Evolutionary conservation across 2,329 filamentous ascomycete species (phyloP).

Genomic region (Aspergillus candidus): DNA sequence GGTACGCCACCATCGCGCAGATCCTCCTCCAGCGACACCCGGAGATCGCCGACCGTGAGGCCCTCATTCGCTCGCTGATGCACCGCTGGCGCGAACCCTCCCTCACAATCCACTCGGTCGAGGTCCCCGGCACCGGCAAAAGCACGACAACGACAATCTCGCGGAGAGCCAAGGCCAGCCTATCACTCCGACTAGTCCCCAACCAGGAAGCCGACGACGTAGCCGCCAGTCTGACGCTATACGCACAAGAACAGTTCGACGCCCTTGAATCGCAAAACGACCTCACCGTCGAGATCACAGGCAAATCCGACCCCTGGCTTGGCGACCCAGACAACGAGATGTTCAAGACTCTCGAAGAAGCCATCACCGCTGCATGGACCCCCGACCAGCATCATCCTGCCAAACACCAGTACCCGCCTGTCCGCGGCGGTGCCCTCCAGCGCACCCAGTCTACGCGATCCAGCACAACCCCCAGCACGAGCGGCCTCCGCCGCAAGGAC

Average conservation of each 20-base stretch:
- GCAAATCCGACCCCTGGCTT: conserved; percentile 92
- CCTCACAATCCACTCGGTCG: conserved; percentile 86
- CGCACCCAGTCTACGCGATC: conserved; percentile 1
- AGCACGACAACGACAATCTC: conserved; percentile 84
- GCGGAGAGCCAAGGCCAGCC: conserved; percentile 75
- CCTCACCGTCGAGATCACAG: conserved; percentile 77
- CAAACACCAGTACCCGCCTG: conserved; percentile 30
- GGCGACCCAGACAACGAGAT: conserved; percentile 87
- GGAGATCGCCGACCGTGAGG: conserved; percentile 55
- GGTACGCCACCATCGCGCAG: conserved; percentile 78
- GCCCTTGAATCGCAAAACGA: conserved; percentile 73
- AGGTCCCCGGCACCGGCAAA: conserved; percentile 70
- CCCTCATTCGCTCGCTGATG: conserved; percentile 80
- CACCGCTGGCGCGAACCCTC: conserved; percentile 93
- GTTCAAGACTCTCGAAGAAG: conserved; percentile 79
- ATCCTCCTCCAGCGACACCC: conserved; percentile 69
- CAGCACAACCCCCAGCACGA: no score
- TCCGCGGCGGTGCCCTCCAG: conserved; percentile 15
- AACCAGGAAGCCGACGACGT: conserved; percentile 84
- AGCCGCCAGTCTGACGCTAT: conserved; percentile 59
- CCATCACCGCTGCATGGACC: conserved; percentile 79
- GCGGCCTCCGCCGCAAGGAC: conserved; percentile 26
- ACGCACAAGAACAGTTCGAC: conserved; percentile 65
- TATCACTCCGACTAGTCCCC: conserved; percentile 87
- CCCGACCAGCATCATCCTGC: conserved; percentile 23